These are phyloP conservation scores for Dactylis glomerata DNA, from an alignment of 176 grass and related monocot genomes.

Conservation along the genomic window DNA sequence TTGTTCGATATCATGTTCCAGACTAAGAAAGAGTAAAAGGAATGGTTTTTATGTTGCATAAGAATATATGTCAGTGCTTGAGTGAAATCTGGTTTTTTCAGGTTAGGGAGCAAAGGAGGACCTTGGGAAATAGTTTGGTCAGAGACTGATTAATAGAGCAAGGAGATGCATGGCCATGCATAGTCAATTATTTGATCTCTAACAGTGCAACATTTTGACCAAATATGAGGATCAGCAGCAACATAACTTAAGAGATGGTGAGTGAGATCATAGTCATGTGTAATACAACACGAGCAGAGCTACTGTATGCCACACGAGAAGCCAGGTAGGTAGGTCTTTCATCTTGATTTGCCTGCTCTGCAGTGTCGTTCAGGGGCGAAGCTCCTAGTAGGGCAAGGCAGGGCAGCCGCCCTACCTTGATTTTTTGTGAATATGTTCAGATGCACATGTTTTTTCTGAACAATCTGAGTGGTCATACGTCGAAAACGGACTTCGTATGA, in stretches of 20 bases:
- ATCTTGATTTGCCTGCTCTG: not conserved
- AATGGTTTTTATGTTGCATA: not conserved
- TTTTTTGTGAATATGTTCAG: too few species aligned
- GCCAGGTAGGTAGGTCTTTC: not conserved
- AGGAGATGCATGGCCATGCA: not conserved
- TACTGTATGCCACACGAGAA: not conserved
- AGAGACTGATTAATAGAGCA: constrained; percentile 30
- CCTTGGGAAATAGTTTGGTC: constrained; percentile 51
- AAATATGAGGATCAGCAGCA: not conserved
- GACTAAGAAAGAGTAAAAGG: not conserved
- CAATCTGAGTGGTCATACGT: too few species aligned
- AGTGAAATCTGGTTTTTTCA: constrained; percentile 19
- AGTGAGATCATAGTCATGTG: not conserved
- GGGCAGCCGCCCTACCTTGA: too few species aligned
- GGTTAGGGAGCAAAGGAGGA: constrained; percentile 59
- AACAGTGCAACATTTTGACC: not conserved
- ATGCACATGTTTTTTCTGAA: too few species aligned
- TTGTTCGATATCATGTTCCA: not conserved
- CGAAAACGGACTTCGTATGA: too few species aligned
- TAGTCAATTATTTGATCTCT: not conserved
- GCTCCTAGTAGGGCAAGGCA: too few species aligned
- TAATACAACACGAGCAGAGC: not conserved
- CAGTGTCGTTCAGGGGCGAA: too few species aligned
- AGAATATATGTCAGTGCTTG: not conserved
- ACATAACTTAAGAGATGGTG: not conserved